Evolutionary conservation across 2,329 filamentous ascomycete species (phyloP), one percentile per base, ranked within the genome.

Genomic region (Plenodomus biglobosus): DNA sequence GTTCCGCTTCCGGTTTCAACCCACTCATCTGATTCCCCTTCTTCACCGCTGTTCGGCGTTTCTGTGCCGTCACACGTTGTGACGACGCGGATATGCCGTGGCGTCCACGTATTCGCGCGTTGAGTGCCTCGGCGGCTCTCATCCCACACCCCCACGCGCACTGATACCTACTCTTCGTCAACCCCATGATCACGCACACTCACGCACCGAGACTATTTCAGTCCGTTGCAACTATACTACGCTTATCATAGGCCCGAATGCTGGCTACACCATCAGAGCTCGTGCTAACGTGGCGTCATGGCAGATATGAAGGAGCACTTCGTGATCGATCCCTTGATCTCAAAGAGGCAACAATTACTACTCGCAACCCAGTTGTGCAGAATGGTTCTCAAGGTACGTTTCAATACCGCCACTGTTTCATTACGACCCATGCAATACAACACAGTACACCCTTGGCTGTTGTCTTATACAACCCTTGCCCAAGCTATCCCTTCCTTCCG

Each of bases 301-400:
- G 40, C 68, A 85, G 86, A 97, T 76, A 99, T 99, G 94, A 92
- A 88, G 78, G 86, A 96, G 62, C 89, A 94, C 59, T 99, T 99
- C 74, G 94, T 96, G 59, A 97, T 99, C 70, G 94, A 99, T 71
- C 95, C 94, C 44, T 79, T 99, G 68, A 99, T 99, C 71, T 94
- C 94, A 64, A 99, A 99, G 83, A 88, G 90, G 76, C 92, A 96
- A 78, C 94, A 99, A 77, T 82, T 99, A 52, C 85, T 96, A 77
- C 83, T 99, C 58, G 94, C 94, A 24, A 99, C 95, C 43, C 94
- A 99, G 78, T 80, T 99, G 61, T 97, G 94, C 80, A 86, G 94
- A 60, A 97, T 99, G 92, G 68, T 71, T 38, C 59, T 72, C 51
- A 64, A 83, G 78, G 81, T 86, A 92, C 46, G 66, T 61, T 53